A percentile compares a stretch with the other conserved stretches of the same genome.
Conservation (phyloP, 2,329 filamentous ascomycete species). For the Talaromyces islandicus region DNA sequence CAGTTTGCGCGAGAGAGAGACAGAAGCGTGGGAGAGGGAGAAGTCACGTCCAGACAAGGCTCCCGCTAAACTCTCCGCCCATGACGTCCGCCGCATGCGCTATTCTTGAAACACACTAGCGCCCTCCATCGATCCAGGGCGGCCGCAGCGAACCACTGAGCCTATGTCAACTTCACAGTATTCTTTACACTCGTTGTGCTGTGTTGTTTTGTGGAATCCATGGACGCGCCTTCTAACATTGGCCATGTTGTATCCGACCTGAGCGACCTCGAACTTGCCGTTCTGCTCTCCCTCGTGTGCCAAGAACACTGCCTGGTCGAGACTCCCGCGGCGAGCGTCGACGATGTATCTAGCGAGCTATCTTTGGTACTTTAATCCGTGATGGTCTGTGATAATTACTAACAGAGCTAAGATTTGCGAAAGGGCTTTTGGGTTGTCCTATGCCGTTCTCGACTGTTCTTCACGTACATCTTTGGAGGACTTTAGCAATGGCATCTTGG, state of each 20-base stretch:
- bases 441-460: slow-evolving; percentile 66
- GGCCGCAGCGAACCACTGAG: slow-evolving; percentile 1
- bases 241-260: slow-evolving; percentile 68
- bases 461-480: slow-evolving; percentile 70
- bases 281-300: slow-evolving; percentile 72
- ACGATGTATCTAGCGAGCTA: slow-evolving; percentile 68
- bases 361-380: slow-evolving; percentile 51
- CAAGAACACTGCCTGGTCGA: slow-evolving; percentile 86
- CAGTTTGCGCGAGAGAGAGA: background rate
- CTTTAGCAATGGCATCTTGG: slow-evolving; percentile 66
- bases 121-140: background rate
- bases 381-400: background rate
- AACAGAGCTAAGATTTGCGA: slow-evolving; percentile 50
- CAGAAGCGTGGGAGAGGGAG: background rate
- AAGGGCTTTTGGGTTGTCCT: slow-evolving; percentile 66
- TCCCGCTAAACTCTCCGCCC: slow-evolving; percentile 1
- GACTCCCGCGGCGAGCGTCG: slow-evolving; percentile 56
- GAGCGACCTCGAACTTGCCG: slow-evolving; percentile 81
- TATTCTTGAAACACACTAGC: background rate
- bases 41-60: slow-evolving; percentile 6
- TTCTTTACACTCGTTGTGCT: background rate
- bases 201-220: slow-evolving; percentile 27
- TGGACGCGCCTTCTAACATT: slow-evolving; percentile 57
- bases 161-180: slow-evolving; percentile 6
- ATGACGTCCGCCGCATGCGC: background rate